Conservation (phyloP, 495 filamentous ascomycete species). For the Cenococcum geophilum region DNA sequence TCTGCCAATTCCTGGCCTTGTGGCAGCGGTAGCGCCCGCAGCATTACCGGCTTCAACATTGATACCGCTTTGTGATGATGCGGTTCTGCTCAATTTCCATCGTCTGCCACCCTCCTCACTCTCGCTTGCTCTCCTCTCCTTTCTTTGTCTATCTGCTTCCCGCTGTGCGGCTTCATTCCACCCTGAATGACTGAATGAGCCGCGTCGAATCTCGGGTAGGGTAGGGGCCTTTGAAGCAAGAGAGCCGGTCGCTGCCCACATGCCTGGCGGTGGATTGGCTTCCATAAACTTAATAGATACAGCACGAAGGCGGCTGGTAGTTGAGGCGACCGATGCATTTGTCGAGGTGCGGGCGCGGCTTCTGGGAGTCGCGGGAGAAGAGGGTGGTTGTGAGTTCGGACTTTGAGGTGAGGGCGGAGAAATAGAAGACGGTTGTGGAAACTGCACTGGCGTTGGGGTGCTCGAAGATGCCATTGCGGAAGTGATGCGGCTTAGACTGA, state of each 20-base stretch:
- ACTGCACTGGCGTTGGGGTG: conserved; percentile 17
- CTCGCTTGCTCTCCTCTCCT: conserved; percentile 18
- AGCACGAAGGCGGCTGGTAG: conserved; percentile 33
- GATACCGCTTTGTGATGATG: conserved; percentile 1
- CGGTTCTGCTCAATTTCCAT: conserved; percentile 5
- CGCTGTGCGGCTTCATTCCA: conserved; percentile 40
- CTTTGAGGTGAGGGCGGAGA: background rate
- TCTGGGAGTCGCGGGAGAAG: conserved; percentile 6
- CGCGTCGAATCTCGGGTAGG: conserved; percentile 41
- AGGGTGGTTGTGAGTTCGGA: background rate
- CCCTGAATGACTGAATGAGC: conserved; percentile 37
- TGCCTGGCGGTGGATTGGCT: conserved; percentile 46
- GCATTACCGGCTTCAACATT: background rate
- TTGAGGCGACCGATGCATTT: conserved; percentile 28
- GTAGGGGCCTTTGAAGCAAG: conserved; percentile 41
- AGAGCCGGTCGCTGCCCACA: conserved; percentile 48
- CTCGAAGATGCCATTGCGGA: conserved; percentile 17
- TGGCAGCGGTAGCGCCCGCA: background rate
- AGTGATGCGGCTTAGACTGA: background rate
- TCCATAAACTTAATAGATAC: conserved; percentile 45
- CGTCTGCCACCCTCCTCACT: conserved; percentile 19
- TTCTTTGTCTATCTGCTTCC: conserved; percentile 10
- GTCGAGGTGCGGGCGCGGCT: conserved; percentile 28
- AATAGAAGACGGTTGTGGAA: conserved; percentile 15
- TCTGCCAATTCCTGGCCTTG: conserved; percentile 1